Evolutionary conservation across 306 rosid genomes (phyloP).

Genomic region (Vicia villosa): DNA sequence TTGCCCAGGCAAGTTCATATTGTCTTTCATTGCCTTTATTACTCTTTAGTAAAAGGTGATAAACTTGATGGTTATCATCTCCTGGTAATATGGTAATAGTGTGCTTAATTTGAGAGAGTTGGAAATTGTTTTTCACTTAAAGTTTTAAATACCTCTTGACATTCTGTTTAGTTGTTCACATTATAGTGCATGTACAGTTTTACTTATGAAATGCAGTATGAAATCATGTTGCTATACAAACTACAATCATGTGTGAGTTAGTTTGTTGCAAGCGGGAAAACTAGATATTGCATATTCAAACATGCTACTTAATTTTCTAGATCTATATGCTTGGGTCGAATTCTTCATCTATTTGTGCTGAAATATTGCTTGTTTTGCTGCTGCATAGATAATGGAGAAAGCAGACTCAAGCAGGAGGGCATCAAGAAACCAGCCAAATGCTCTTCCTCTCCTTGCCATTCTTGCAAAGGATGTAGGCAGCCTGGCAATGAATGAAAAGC

Average conservation of each 20-base stretch:
- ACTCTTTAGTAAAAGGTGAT: slow-evolving; percentile 20
- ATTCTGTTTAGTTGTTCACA: slow-evolving; percentile 19
- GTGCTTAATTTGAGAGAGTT: slow-evolving; percentile 11
- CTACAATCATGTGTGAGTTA: background rate
- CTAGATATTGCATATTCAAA: slow-evolving; percentile 1
- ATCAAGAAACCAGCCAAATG: slow-evolving; percentile 80
- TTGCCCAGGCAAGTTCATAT: slow-evolving; percentile 89
- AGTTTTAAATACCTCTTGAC: background rate
- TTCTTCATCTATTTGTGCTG: slow-evolving; percentile 37
- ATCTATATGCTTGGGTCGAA: background rate
- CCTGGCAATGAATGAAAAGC: slow-evolving; percentile 80
- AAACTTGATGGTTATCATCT: slow-evolving; percentile 27
- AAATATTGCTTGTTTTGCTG: slow-evolving; percentile 39
- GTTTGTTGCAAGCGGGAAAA: background rate
- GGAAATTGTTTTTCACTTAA: slow-evolving; percentile 3
- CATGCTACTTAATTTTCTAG: background rate
- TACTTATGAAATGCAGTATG: slow-evolving; percentile 16
- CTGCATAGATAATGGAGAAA: slow-evolving; percentile 86
- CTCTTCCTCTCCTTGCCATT: slow-evolving; percentile 88
- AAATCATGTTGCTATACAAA: slow-evolving; percentile 17
- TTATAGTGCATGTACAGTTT: background rate
- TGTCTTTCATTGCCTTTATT: slow-evolving; percentile 18
- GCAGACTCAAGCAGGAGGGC: slow-evolving; percentile 98
- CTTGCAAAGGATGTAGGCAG: slow-evolving; percentile 96
- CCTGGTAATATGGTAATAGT: slow-evolving; percentile 8